phyloP scores from a whole-genome alignment of 306 rosid species.

The Castanea sativa region DNA sequence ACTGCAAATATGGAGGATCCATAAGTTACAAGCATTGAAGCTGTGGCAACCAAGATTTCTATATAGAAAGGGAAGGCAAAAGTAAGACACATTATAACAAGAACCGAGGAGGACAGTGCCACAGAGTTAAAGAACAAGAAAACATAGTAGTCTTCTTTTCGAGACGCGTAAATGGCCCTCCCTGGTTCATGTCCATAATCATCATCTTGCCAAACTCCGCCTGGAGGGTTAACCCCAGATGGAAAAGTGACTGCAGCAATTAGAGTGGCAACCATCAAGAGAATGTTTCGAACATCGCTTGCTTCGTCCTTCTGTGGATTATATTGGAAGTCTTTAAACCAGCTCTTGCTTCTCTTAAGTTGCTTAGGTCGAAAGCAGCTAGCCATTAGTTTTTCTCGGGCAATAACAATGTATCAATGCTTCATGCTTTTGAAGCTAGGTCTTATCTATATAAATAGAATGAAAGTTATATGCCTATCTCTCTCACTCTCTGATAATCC shows the following conservation, averaged over 20 bases:
- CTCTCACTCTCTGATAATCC: too few species aligned
- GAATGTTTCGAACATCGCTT: slow-evolving; percentile 15
- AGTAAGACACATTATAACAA: slow-evolving; percentile 5
- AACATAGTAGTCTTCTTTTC: slow-evolving; percentile 1
- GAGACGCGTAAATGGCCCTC: slow-evolving; percentile 18
- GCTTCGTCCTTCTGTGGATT: not conserved
- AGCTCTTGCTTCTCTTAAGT: too few species aligned
- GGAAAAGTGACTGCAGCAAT: slow-evolving; percentile 40
- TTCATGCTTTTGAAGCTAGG: too few species aligned
- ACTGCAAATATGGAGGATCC: too few species aligned
- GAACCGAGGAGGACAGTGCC: slow-evolving; percentile 28
- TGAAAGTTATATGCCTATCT: too few species aligned
- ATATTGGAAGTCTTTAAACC: slow-evolving; percentile 26
- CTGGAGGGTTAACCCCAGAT: slow-evolving; percentile 41
- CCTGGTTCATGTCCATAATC: not conserved
- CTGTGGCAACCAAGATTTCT: too few species aligned
- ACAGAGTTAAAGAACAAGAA: slow-evolving; percentile 31
- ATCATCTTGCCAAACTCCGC: slow-evolving; percentile 44
- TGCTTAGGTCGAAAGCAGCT: too few species aligned
- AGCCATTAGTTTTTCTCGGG: too few species aligned
- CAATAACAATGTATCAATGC: too few species aligned
- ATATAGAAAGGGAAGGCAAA: too few species aligned
- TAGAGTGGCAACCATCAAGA: slow-evolving; percentile 30
- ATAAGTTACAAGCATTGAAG: too few species aligned
- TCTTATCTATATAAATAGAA: too few species aligned